Evolutionary conservation across 176 grass and related monocot genomes (phyloP), one percentile per base, ranked within the genome.

Genomic region (Aegilops speltoides): DNA sequence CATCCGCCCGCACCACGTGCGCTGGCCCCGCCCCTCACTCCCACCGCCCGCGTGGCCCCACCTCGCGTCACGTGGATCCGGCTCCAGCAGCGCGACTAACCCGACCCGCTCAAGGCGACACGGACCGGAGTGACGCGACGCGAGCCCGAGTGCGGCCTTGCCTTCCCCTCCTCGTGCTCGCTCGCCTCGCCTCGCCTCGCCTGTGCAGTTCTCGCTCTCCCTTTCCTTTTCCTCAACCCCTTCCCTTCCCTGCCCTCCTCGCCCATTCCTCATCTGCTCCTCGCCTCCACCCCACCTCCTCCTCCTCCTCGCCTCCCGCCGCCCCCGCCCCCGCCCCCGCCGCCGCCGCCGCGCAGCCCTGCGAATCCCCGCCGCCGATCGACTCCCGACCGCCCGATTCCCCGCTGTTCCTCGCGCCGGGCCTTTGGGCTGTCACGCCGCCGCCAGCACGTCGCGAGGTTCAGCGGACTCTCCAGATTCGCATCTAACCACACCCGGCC

Each of bases 391-490:
- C n/a, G 16, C 3, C 12, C 37, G 36, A 60, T 33, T 45, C 11
- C 38, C 8, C 23, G 25, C 41, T 19, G 8, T n/a, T 7, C 71
- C 59, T 7, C 57, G 17, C 38, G 34, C 23, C 52, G 7, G 32
- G 50, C 34, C 54, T 56, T 56, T 73, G 32, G n/a, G 29, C 40
- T 4, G 72, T 75, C 25, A 48, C 68, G 68, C 33, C 50, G 31
- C 31, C 52, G 16, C 57, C 37, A 73, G 6, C 19, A 37, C 25
- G 19, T 75, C 69, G 34, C 23, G 16, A 28, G 68, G 24, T 60
- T 50, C 72, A 48, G 72, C 14, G 72, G 37, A 36, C 46, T 40
- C 22, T 8, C 68, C 80, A 90, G 84, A 87, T 90, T 83, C 89
- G 61, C 78, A 29, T 9, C 77, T 54, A 3, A 1, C 46, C 26